Evolutionary conservation across 345 rosid species (phyloP), one percentile per base, ranked within the genome.

Genomic region (Dovyalis caffra): DNA sequence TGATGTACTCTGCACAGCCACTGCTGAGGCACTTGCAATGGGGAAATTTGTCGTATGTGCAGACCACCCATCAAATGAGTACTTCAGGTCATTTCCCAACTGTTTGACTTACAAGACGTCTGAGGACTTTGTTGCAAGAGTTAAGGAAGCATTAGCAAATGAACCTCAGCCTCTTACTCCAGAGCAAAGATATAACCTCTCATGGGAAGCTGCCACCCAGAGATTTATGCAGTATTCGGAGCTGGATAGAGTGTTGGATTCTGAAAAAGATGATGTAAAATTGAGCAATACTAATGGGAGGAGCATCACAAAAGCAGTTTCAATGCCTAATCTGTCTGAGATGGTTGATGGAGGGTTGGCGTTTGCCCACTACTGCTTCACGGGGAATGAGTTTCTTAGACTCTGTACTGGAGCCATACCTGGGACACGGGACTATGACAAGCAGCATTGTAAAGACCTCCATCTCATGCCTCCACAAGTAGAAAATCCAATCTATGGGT

Each of bases 1-100:
- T 57, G 99, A 95, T 75, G 99, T 95, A 73, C 89, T 95, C 62
- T 95, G 99, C 90, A 95, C 98, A 34, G 98, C 99, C 66, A 95
- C 99, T 20, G 99, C 98, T 15, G 99, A 95, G 84, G 99, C 98
- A 25, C 91, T 95, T 38, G 99, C 99, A 0, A 95, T 95, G 99
- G 99, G 99, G 28, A 95, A 93, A 74, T 90, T 95, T 43, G 99
- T 95, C 10, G 85, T 95, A 5, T 95, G 99, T 69, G 99, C 99
- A 3, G 98, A 95, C 79, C 96, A 95, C 81, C 99, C 98, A 25
- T 95, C 99, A 12, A 95, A 95, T 74, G 97, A 95, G 81, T 95
- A 93, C 86, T 95, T 95, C 84, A 91, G 89, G 72, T 90, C 93
- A 76, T 95, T 93, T 83, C 98, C 99, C 15, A 95, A 95, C 81